Evolutionary conservation across 2,329 filamentous ascomycete genomes (phyloP).

Genomic region (Pseudogymnoascus sp.): DNA sequence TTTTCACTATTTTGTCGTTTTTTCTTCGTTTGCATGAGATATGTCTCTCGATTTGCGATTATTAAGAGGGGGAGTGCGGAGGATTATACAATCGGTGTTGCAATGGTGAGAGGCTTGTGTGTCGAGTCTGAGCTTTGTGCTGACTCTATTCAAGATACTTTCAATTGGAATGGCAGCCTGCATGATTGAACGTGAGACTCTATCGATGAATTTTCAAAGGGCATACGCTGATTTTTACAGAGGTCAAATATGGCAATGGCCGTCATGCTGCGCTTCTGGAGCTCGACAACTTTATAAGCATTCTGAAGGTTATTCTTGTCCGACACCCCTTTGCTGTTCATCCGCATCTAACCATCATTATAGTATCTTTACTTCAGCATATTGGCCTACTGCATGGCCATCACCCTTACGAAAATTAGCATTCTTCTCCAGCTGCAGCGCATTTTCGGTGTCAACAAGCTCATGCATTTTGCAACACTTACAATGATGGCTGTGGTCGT

Average conservation of each 20-base stretch:
- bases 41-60: not conserved
- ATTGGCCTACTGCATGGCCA: not conserved
- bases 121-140: not conserved
- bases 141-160: not conserved
- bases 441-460: constrained; percentile 24
- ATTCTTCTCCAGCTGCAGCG: constrained; percentile 35
- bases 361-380: not conserved
- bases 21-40: not conserved
- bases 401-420: constrained; percentile 18
- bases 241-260: constrained; percentile 16
- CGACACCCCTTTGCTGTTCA: not conserved
- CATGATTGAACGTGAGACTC: not conserved
- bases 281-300: not conserved
- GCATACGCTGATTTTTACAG: constrained; percentile 9
- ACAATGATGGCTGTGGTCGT: constrained; percentile 14
- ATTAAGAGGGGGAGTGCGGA: not conserved
- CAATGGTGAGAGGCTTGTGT: not conserved
- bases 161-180: not conserved
- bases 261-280: constrained; percentile 14
- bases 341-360: not conserved
- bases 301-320: not conserved
- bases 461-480: not conserved
- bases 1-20: too few relatives aligned
- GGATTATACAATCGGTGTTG: not conserved
- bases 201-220: not conserved